Evolutionary conservation across 495 filamentous ascomycete species (phyloP), one percentile per base, ranked within the genome.

Genomic region (Collariella sp.): DNA sequence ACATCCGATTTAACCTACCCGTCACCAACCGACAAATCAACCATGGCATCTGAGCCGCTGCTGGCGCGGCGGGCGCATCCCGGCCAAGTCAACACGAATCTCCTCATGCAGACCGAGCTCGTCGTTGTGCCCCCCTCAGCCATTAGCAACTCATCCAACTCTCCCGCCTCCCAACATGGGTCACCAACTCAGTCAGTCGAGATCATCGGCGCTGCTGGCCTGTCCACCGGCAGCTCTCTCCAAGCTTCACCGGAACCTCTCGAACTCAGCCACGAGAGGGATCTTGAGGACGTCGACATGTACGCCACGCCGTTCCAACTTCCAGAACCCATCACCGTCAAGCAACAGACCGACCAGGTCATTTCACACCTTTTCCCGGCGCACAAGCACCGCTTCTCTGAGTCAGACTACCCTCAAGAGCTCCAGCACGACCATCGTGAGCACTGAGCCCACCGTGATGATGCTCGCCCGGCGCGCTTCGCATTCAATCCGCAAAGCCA

Each of bases 401-500:
- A 53, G 54, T 35, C 62, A 71, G 18, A 56, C 53, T 47, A 51
- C 57, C 24, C 9, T 62, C 16, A 62, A 56, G 44, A 62, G 56
- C 35, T 56, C 71, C 20, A 46, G 62, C 40, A 61, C 65, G 12
- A 65, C 66, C 22, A 64, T 70, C 31, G 72, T 73, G 71, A 61
- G n/a, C n/a, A n/a, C 60, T 23, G 71, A 74, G 29, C 65, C 60
- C 43, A 45, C 67, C 38, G 68, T 59, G 49, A 61, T 64, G 50
- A 70, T 65, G 52, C 52, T 77, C 15, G 72, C 76, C 34, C 68
- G 75, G 26, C 73, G 75, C n/a, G 62, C 74, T 20, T 78, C 75
- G 18, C 75, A 70, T 46, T 63, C 65, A 5, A 62, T 71, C 6
- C 61, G 62, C 47, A 73, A 63, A 52, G 61, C 62, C 2, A 47